phyloP scores from a whole-genome alignment of 371 early-diverging fungal genomes.

The Saksenaea oblongispora region DNA sequence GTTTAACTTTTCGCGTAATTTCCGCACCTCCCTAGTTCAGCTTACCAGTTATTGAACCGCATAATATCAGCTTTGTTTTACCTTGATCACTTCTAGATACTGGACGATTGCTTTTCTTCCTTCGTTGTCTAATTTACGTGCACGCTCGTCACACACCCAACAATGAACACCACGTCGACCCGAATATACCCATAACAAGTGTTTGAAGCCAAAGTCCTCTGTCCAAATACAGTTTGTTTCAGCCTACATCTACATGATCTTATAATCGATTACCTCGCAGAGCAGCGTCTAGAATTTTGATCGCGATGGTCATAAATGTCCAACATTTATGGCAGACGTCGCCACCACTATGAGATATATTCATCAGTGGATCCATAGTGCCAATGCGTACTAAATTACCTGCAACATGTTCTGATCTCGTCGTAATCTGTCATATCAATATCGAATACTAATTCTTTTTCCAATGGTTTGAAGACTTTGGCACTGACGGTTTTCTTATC shows the following conservation, averaged over 20 bases:
- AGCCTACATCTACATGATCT: background rate
- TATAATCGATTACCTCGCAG: slow-evolving; percentile 55
- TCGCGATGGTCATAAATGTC: slow-evolving; percentile 91
- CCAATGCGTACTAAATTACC: slow-evolving; percentile 26
- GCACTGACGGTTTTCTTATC: slow-evolving; percentile 76
- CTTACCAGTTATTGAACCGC: background rate
- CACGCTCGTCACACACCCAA: slow-evolving; percentile 96
- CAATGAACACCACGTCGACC: slow-evolving; percentile 99
- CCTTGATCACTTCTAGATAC: slow-evolving; percentile 85
- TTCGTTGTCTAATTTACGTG: slow-evolving; percentile 76
- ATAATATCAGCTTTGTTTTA: slow-evolving; percentile 9
- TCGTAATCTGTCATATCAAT: slow-evolving; percentile 99
- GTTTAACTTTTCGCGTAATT: slow-evolving; percentile 67
- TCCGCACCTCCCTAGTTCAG: slow-evolving; percentile 72
- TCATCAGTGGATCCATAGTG: background rate
- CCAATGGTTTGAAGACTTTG: slow-evolving; percentile 73
- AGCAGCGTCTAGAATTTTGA: slow-evolving; percentile 80
- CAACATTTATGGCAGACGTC: slow-evolving; percentile 93
- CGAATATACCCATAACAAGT: slow-evolving; percentile 95
- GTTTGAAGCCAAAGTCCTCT: slow-evolving; percentile 97
- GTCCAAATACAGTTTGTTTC: background rate
- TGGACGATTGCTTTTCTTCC: slow-evolving; percentile 83
- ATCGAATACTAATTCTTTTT: slow-evolving; percentile 99
- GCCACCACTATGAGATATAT: slow-evolving; percentile 63
- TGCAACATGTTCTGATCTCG: slow-evolving; percentile 95